phyloP scores from a whole-genome alignment of 2,329 filamentous ascomycete genomes.

The Sporothrix brasiliensis region DNA sequence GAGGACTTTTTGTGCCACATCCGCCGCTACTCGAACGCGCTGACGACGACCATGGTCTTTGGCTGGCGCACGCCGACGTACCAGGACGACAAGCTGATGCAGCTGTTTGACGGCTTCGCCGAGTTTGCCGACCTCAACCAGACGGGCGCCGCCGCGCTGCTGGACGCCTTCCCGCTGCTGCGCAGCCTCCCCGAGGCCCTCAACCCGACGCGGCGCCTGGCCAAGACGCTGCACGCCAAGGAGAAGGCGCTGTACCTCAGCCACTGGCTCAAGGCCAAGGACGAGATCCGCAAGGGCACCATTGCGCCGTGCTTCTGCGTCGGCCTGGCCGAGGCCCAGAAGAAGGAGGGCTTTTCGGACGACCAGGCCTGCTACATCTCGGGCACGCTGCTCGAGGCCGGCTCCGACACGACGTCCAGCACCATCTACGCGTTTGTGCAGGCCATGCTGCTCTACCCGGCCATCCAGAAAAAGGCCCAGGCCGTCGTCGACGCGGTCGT shows the following conservation, averaged over 20 bases:
- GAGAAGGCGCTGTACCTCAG: conserved; percentile 49
- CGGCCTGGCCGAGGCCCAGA: conserved; percentile 33
- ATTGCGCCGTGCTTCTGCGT: conserved; percentile 36
- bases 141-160: conserved; percentile 21
- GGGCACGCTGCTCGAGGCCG: conserved; percentile 46
- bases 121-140: conserved; percentile 28
- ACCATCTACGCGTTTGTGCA: conserved; percentile 49
- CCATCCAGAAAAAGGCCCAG: conserved; percentile 48
- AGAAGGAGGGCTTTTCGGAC: conserved; percentile 41
- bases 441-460: conserved; percentile 51
- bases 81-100: conserved; percentile 33
- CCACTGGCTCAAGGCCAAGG: conserved; percentile 49
- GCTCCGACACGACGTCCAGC: conserved; percentile 49
- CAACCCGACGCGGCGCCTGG: conserved; percentile 46
- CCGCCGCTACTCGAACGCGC: conserved; percentile 34
- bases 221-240: conserved; percentile 47
- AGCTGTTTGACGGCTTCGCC: conserved; percentile 32
- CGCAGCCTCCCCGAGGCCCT: conserved; percentile 50
- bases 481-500: conserved; percentile 46
- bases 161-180: conserved; percentile 31
- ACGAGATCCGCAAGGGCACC: conserved; percentile 40
- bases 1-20: conserved; percentile 37
- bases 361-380: conserved; percentile 42
- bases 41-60: conserved; percentile 35
- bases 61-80: conserved; percentile 34